Conservation (phyloP, 192 early-diverging fungal genomes). For the Coemansia erecta region DNA sequence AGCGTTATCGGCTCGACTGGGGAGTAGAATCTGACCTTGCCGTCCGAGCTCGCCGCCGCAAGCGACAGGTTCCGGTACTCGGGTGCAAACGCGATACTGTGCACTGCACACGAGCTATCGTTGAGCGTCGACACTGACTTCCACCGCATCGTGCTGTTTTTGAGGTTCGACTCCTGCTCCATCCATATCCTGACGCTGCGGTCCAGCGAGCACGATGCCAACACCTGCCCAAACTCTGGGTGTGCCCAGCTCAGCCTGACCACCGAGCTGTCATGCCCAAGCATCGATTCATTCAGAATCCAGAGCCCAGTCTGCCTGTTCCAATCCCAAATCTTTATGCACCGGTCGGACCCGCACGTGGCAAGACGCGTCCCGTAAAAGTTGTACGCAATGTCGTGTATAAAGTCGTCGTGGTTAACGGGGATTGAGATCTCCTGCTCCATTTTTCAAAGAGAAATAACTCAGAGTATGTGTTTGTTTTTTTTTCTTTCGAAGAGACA, state of each 20-base stretch:
- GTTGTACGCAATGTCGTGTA: conserved; percentile 89
- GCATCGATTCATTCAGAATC: conserved; percentile 73
- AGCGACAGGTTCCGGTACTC: conserved; percentile 76
- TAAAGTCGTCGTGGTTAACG: conserved; percentile 78
- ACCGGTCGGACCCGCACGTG: conserved; percentile 90
- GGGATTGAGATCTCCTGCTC: conserved; percentile 49
- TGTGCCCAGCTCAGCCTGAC: conserved; percentile 90
- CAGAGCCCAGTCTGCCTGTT: conserved; percentile 66
- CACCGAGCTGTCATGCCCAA: conserved; percentile 77
- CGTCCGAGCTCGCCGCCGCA: conserved; percentile 78
- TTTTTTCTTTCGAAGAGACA: not conserved
- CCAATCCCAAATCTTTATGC: conserved; percentile 93
- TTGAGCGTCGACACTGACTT: conserved; percentile 56
- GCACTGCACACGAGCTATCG: conserved; percentile 72
- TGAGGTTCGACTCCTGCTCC: conserved; percentile 66
- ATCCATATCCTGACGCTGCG: conserved; percentile 90
- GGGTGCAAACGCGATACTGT: conserved; percentile 90
- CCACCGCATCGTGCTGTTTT: conserved; percentile 71
- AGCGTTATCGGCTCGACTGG: conserved; percentile 76
- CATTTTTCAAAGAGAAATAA: conserved; percentile 12
- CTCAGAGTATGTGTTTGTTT: not conserved
- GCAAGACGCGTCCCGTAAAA: conserved; percentile 89
- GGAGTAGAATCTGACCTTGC: conserved; percentile 83
- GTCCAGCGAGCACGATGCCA: conserved; percentile 92
- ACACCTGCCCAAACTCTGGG: conserved; percentile 92